Base-by-base conservation (phyloP, 306 rosid species). In the Cicer pinnatifidum region DNA sequence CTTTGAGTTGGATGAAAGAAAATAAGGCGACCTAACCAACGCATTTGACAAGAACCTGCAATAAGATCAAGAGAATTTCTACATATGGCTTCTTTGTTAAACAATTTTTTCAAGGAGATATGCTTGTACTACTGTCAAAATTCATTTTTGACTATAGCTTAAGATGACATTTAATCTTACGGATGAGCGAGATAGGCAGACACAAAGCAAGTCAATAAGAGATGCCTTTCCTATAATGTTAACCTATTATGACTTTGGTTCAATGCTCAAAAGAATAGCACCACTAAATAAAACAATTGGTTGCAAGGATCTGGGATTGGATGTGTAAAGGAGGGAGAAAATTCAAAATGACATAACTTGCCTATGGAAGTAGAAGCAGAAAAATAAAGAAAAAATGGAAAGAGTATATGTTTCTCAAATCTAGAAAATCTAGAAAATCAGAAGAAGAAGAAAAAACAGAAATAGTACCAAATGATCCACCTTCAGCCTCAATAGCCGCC, bases 11-110 rank as follows among this genome's bases (percentile, higher is more conserved):
- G 85, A n/a, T 62, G 23, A 65, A 54, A 16, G 72, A 69, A 84
- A 57, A 74, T 56, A 77, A 81, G 81, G 45, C 65, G 66, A 13
- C 83, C 87, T 56, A 63, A 67, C 83, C 81, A 84, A 54, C 75
- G 75, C 64, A 16, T 19, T 43, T 47, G 45, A 69, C 12, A 69
- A 46, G 37, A 16, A 69, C 41, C 85, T 77, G 70, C 19, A 33
- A 73, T 38, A 15, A 48, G 46, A 76, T 72, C 62, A 69, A 69
- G 53, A 33, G 50, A 69, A 62, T 44, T 75, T 52, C 69, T 63
- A 43, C 37, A 37, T 1, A 40, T 9, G 44, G 40, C 41, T 69
- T 70, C 23, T 69, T 4, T n/a, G 15, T 40, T 13, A 62, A 28
- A 65, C 38, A 53, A n/a, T 8, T 35, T 33, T n/a, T 45, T 68